Base-by-base conservation (phyloP, 176 grass and related monocot species). In the Aechmea fasciata region DNA sequence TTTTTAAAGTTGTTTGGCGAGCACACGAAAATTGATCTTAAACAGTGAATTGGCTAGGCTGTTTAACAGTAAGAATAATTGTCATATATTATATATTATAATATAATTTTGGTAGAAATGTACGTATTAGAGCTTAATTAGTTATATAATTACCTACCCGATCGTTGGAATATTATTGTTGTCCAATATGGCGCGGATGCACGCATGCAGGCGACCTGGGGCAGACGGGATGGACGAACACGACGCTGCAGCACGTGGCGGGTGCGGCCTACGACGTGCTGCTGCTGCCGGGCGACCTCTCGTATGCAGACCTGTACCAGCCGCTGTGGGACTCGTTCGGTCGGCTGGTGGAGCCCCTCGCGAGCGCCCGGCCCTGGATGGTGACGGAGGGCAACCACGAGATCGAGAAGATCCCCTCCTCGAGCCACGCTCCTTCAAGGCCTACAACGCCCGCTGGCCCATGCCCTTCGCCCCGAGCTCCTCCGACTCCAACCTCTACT, bases 351-450 rank as follows among this genome's bases (percentile, higher is more conserved):
- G 59, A 87, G 78, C 91, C 91, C 63, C 83, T 90, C 19, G 91
- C 91, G n/a, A 95, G 91, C 79, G 64, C 78, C 1, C 78, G 90
- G 54, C 83, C 86, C 2, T 96, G 91, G 91, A 95, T 95, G 87
- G 84, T 90, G 12, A 95, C 87, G 1, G 11, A 90, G 29, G 91
- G 91, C 18, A 95, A 95, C 78, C 91, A 95, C 55, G 91, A 90
- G 41, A 11, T 87, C 20, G 87, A 95, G 81, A 76, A 52, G 49
- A 15, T 90, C 3, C 78, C 0, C 0, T 90, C 11, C 0, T 90
- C 11, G 65, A 70, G 20, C 47, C 75, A 7, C 0, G 0, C 1
- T 67, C 83, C 8, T 95, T 95, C 71, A 57, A 24, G 63, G 87
- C 91, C 13, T 95, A 85, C 81, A 95, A 95, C 72, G 72, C 75